Evolutionary conservation across 2,329 filamentous ascomycete species (phyloP), one percentile per base, ranked within the genome.

Genomic region (Cadophora sp.): DNA sequence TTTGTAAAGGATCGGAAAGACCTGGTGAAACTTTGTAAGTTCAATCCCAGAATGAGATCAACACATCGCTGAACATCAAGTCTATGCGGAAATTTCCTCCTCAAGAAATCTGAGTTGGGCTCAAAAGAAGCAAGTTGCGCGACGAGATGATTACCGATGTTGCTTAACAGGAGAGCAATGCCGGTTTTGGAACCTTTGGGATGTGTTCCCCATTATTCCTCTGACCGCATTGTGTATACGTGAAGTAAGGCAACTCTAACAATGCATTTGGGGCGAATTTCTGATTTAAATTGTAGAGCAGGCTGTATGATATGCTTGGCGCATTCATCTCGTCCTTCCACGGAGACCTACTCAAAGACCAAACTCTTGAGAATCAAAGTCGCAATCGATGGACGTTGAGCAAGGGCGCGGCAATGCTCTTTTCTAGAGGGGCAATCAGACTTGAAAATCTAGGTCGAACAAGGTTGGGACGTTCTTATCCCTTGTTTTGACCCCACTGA

Each of bases 151-250:
- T 13, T 30, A 33, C 20, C 43, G 39, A 55, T 68, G 63, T 45
- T 68, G 62, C 39, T 22, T 68, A n/a, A 65, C 59, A 8, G 63
- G 66, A 50, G 41, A 33, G 16, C 50, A 20, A 61, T 27, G 36
- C 27, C 30, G 59, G 62, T 39, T 39, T 8, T 39, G 36, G 36
- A 68, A 43, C 20, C 9, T 24, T 11, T 63, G 47, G 33, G 22
- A 66, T 50, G 55, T 66, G 2, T 65, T 68, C 48, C 62, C 62
- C 9, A 63, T 68, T 51, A 43, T 68, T 55, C 66, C 66, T 45
- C 62, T 22, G 16, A 59, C 56, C n/a, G 62, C 59, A 60, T 65
- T 65, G 6, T 60, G 36, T 58, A 63, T 68, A 39, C 56, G 27
- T 18, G 66, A 68, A 53, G 66, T 68, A 68, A 9, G 53, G 20